A percentile compares a stretch with the other conserved stretches of the same genome.
These are phyloP conservation scores for Lathyrus aphaca DNA, from an alignment of 306 rosid species.

Conservation along the genomic window DNA sequence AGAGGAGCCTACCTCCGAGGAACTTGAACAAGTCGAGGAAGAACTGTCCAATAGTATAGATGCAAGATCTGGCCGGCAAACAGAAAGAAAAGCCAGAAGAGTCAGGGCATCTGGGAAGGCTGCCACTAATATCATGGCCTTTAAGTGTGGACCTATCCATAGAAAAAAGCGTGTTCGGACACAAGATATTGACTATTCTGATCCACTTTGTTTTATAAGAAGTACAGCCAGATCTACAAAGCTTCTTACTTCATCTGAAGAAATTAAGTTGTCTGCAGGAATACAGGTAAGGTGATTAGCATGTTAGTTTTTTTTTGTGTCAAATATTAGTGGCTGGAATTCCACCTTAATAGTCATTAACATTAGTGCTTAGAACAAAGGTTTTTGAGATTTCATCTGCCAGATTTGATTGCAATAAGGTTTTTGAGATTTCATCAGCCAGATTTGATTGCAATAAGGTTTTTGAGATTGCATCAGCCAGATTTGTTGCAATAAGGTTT, in stretches of 20 bases:
- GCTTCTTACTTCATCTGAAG: constrained; percentile 83
- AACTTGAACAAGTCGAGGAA: constrained; percentile 61
- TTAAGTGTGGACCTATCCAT: constrained; percentile 65
- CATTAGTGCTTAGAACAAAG: constrained; percentile 28
- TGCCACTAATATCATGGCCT: constrained; percentile 61
- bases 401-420: too few species aligned
- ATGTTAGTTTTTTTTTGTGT: constrained; percentile 28
- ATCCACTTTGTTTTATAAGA: constrained; percentile 86
- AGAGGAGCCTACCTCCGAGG: constrained; percentile 58
- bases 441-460: not conserved
- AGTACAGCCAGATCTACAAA: constrained; percentile 61
- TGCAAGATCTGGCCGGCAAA: constrained; percentile 82
- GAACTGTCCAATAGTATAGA: constrained; percentile 57
- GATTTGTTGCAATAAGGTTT: too few species aligned
- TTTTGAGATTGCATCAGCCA: not conserved
- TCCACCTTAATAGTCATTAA: too few species aligned
- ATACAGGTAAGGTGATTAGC: constrained; percentile 69
- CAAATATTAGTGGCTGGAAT: too few species aligned
- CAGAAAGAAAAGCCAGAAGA: constrained; percentile 84
- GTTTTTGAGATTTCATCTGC: not conserved
- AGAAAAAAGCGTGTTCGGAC: constrained; percentile 67
- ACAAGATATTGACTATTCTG: constrained; percentile 82
- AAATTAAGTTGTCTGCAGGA: constrained; percentile 82
- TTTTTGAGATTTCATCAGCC: not conserved
- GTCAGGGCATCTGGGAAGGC: constrained; percentile 80